phyloP scores from a whole-genome alignment of 2,329 filamentous ascomycete species.

The Tolypocladium pustulatum region DNA sequence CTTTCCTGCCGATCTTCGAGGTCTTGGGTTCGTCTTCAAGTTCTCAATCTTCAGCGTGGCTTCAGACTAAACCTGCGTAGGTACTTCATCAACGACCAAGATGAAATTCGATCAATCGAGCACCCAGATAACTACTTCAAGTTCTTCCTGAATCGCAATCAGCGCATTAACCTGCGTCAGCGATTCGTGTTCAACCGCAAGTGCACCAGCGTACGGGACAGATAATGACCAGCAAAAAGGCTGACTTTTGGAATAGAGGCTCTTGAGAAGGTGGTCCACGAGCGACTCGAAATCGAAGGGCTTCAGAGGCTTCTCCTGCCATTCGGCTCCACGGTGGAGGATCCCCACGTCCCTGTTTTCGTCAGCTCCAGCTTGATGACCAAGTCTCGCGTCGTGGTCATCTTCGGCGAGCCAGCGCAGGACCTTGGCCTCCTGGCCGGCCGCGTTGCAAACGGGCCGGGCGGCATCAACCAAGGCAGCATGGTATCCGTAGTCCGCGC shows the following conservation, averaged over 20 bases:
- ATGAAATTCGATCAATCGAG: slow-evolving; percentile 62
- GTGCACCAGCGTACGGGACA: slow-evolving; percentile 8
- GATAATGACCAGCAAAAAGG: not conserved
- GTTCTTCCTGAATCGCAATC: slow-evolving; percentile 62
- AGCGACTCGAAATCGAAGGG: slow-evolving; percentile 51
- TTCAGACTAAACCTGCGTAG: slow-evolving; percentile 27
- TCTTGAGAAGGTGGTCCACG: slow-evolving; percentile 46
- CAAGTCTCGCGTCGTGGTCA: slow-evolving; percentile 52
- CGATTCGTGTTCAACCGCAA: slow-evolving; percentile 64
- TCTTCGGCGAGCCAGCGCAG: slow-evolving; percentile 63
- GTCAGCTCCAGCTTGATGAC: slow-evolving; percentile 35
- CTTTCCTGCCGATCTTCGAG: slow-evolving; percentile 54
- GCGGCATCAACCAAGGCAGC: slow-evolving; percentile 62
- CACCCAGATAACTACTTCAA: slow-evolving; percentile 62
- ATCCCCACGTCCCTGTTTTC: slow-evolving; percentile 62
- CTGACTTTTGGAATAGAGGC: slow-evolving; percentile 36
- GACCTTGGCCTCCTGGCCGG: slow-evolving; percentile 68
- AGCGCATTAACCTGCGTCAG: slow-evolving; percentile 67
- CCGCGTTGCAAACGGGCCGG: slow-evolving; percentile 50
- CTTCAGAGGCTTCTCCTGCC: slow-evolving; percentile 54
- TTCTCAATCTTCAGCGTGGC: not conserved
- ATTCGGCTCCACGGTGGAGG: slow-evolving; percentile 28
- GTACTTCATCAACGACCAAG: slow-evolving; percentile 67
- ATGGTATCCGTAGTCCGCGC: slow-evolving; percentile 50
- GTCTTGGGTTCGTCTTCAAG: slow-evolving; percentile 54